Conservation (phyloP, 768 basidiomycete species). For the Mycena venus region DNA sequence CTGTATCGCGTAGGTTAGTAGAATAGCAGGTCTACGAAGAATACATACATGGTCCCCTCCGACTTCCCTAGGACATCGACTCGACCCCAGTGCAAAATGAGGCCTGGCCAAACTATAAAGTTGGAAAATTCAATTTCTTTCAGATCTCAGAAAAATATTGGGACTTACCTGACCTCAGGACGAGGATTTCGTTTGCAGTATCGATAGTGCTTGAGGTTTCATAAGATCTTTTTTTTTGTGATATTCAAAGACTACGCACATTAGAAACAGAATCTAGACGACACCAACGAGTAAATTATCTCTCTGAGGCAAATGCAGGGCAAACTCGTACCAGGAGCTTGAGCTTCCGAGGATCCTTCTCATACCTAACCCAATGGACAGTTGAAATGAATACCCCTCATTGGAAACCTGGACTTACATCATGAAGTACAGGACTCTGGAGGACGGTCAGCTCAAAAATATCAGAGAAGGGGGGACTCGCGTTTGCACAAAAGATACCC, state of each 20-base stretch:
- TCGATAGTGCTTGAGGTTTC: not conserved
- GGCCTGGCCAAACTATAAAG: constrained; percentile 16
- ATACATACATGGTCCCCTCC: constrained; percentile 13
- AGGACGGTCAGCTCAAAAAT: not conserved
- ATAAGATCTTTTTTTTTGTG: not conserved
- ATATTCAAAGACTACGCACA: not conserved
- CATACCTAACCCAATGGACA: not conserved
- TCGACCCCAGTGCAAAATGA: constrained; percentile 19
- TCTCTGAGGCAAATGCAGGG: not conserved
- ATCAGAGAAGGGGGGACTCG: not conserved
- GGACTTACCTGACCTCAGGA: constrained; percentile 5
- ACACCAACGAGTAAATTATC: not conserved
- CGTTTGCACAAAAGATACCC: constrained; percentile 20
- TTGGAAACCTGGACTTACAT: not conserved
- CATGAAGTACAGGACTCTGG: constrained; percentile 16
- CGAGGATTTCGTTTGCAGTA: constrained; percentile 20
- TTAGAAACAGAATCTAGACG: constrained; percentile 13
- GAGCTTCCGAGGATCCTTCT: constrained; percentile 9
- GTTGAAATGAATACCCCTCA: not conserved
- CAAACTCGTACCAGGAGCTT: constrained; percentile 7
- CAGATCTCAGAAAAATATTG: not conserved
- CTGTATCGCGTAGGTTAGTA: not conserved
- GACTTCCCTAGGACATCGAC: constrained; percentile 20
- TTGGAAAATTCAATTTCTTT: not conserved
- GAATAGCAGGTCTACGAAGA: not conserved